These are phyloP conservation scores for Globisporangium radiosum DNA, from an alignment of 352 stramenopile genomes.

Conservation along the genomic window DNA sequence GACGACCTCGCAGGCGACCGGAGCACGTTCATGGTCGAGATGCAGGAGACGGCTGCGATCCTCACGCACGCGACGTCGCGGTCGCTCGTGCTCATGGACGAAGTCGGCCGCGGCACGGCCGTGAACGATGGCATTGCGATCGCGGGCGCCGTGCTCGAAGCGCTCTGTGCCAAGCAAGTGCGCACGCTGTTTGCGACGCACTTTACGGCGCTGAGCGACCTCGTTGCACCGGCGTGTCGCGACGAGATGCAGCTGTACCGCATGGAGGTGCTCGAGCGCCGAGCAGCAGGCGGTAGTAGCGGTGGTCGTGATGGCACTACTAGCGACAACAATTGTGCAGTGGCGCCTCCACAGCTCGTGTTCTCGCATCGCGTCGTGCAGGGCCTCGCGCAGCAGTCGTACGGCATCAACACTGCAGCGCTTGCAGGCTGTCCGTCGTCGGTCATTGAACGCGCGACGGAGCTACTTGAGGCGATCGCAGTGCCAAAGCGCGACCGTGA, in stretches of 20 bases:
- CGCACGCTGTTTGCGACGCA: slow-evolving; percentile 82
- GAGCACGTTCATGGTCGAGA: slow-evolving; percentile 87
- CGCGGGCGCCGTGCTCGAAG: slow-evolving; percentile 68
- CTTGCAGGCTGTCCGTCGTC: slow-evolving; percentile 52
- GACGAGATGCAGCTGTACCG: slow-evolving; percentile 47
- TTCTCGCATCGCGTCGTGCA: slow-evolving; percentile 76
- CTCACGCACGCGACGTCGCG: slow-evolving; percentile 61
- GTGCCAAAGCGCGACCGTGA: background rate
- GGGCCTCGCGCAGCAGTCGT: slow-evolving; percentile 64
- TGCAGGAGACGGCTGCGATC: slow-evolving; percentile 81
- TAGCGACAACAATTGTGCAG: background rate
- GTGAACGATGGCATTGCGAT: slow-evolving; percentile 77
- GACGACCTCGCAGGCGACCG: slow-evolving; percentile 75
- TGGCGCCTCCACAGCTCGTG: slow-evolving; percentile 24
- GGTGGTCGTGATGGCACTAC: background rate
- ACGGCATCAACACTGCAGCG: slow-evolving; percentile 70
- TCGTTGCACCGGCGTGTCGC: slow-evolving; percentile 29
- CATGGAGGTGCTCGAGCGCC: slow-evolving; percentile 59
- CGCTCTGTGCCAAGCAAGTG: slow-evolving; percentile 45
- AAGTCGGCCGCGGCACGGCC: slow-evolving; percentile 78
- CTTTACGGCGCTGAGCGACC: slow-evolving; percentile 55
- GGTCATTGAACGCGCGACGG: slow-evolving; percentile 40
- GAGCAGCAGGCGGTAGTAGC: background rate
- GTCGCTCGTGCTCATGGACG: slow-evolving; percentile 86
- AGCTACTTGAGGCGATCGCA: slow-evolving; percentile 31